Percentiles rank a stretch among this genome's conserved stretches.
Conservation (phyloP, 495 filamentous ascomycete genomes). For the Aspergillus sclerotioniger region DNA sequence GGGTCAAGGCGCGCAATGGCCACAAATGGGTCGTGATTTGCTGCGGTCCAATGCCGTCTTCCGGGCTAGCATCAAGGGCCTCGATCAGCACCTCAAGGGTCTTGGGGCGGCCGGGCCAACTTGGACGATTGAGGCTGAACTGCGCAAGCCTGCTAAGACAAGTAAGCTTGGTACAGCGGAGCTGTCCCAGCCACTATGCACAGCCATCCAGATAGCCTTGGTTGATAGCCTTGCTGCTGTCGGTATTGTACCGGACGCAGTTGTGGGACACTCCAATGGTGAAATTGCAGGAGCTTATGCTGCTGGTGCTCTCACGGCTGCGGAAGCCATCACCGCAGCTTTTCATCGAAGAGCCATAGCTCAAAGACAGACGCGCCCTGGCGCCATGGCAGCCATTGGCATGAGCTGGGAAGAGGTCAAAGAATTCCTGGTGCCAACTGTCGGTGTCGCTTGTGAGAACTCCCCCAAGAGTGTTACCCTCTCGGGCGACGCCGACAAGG, state of each 20-base stretch:
- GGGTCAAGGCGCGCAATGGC: conserved; percentile 31
- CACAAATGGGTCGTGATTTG: conserved; percentile 24
- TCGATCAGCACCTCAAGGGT: conserved; percentile 13
- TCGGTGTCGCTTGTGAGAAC: conserved; percentile 46
- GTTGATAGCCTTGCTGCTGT: conserved; percentile 12
- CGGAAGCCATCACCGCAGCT: conserved; percentile 17
- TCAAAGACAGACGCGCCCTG: background rate
- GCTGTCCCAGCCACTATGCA: conserved; percentile 20
- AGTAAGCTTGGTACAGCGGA: conserved; percentile 1
- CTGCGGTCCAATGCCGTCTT: background rate
- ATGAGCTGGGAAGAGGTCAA: conserved; percentile 25
- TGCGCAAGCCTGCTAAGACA: background rate
- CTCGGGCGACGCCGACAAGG: conserved; percentile 40
- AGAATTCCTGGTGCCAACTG: conserved; percentile 20
- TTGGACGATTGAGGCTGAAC: conserved; percentile 16
- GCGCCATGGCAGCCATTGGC: conserved; percentile 48
- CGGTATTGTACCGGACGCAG: conserved; percentile 17
- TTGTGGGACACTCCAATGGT: conserved; percentile 27
- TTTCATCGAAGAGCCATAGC: conserved; percentile 18
- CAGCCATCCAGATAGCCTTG: conserved; percentile 21
- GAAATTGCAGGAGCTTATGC: conserved; percentile 29
- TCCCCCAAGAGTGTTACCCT: conserved; percentile 39
- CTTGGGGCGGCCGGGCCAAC: conserved; percentile 9
- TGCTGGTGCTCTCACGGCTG: conserved; percentile 15
- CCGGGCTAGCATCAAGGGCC: conserved; percentile 1